Conservation (phyloP, 495 filamentous ascomycete species). For the Hyaloscypha bicolor region DNA sequence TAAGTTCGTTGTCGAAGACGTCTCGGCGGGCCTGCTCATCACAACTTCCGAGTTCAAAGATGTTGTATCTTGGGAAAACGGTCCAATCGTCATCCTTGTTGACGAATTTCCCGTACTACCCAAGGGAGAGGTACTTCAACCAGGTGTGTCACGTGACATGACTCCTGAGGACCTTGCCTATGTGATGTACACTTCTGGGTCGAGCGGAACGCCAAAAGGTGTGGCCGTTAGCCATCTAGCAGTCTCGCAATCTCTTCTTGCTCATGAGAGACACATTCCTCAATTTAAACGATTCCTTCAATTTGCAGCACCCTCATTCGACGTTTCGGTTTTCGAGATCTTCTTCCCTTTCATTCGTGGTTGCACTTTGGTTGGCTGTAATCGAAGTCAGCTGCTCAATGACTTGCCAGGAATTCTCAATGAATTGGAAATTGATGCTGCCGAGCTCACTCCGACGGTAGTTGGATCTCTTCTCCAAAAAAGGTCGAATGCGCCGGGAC, state of each 20-base stretch:
- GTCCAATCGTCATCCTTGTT: constrained; percentile 34
- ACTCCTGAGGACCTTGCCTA: constrained; percentile 63
- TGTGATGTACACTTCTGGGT: constrained; percentile 90
- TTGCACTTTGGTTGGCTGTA: constrained; percentile 67
- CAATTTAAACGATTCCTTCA: constrained; percentile 76
- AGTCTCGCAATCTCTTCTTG: constrained; percentile 73
- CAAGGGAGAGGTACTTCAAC: neutral
- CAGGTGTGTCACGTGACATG: neutral
- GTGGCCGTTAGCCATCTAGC: constrained; percentile 77
- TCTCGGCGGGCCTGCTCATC: constrained; percentile 59
- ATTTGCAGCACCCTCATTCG: constrained; percentile 85
- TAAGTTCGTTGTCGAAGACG: constrained; percentile 71
- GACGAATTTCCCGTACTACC: constrained; percentile 29
- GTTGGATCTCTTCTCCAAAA: constrained; percentile 65
- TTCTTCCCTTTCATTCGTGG: constrained; percentile 80
- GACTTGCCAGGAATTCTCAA: constrained; percentile 69
- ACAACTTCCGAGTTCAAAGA: constrained; percentile 43
- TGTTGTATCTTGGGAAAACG: constrained; percentile 36
- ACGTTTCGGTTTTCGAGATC: constrained; percentile 87
- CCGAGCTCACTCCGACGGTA: constrained; percentile 83
- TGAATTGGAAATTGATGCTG: constrained; percentile 69
- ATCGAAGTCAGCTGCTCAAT: constrained; percentile 63
- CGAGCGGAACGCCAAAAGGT: constrained; percentile 87
- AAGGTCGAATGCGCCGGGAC: constrained; percentile 58
- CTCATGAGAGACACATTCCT: constrained; percentile 76